Evolutionary conservation across 805 yeast species (phyloP).

Genomic region (Zygoascus ofunaensis): DNA sequence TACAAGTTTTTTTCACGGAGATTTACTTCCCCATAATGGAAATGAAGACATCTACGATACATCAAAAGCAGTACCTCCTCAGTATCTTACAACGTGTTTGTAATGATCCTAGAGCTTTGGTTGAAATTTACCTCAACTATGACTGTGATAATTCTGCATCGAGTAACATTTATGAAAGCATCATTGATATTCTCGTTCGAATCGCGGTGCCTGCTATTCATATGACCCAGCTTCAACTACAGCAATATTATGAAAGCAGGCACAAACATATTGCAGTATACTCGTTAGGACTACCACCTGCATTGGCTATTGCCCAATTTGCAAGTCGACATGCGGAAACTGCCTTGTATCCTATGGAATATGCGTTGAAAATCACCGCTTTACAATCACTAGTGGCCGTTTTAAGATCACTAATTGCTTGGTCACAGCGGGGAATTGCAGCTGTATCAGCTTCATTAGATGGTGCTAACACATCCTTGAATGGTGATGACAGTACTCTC

Average conservation of each 20-base stretch:
- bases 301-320: constrained; percentile 53
- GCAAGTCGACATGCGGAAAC: constrained; percentile 26
- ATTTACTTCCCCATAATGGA: constrained; percentile 92
- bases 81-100: constrained; percentile 74
- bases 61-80: constrained; percentile 82
- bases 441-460: constrained; percentile 15
- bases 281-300: constrained; percentile 63
- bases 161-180: constrained; percentile 78
- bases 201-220: constrained; percentile 63
- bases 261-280: constrained; percentile 60
- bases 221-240: constrained; percentile 58
- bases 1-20: constrained; percentile 87
- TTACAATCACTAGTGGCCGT: constrained; percentile 74
- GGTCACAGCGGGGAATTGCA: constrained; percentile 67
- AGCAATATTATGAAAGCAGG: constrained; percentile 40
- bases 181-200: constrained; percentile 68
- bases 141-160: constrained; percentile 75
- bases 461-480: constrained; percentile 11
- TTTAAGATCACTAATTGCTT: constrained; percentile 67
- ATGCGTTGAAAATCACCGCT: constrained; percentile 74
- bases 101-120: constrained; percentile 79
- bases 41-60: constrained; percentile 81
- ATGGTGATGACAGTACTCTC: constrained; percentile 6
- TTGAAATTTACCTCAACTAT: constrained; percentile 88
- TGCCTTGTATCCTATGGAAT: constrained; percentile 52